These are phyloP conservation scores for Thelonectria discophora DNA, from an alignment of 2,329 filamentous ascomycete genomes.

Conservation along the genomic window DNA sequence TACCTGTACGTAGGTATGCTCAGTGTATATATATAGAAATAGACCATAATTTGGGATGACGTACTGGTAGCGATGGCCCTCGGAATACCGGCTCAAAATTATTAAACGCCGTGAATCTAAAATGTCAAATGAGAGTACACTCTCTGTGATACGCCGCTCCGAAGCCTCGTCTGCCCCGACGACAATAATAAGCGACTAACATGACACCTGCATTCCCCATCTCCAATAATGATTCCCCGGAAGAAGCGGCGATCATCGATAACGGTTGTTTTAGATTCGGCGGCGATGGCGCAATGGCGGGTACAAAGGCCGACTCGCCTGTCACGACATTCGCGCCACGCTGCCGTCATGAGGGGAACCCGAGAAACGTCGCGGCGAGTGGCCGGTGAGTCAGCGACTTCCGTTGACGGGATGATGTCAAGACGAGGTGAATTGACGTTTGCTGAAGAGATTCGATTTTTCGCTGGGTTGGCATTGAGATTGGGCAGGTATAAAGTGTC, in stretches of 20 bases:
- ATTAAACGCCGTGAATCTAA: too few relatives aligned
- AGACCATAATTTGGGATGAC: too few relatives aligned
- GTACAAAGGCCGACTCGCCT: slow-evolving; percentile 4
- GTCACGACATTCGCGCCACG: slow-evolving; percentile 23
- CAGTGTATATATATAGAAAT: too few relatives aligned
- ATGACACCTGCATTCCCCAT: background rate
- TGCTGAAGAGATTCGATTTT: background rate
- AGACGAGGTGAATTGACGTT: slow-evolving; percentile 18
- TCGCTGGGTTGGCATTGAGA: background rate
- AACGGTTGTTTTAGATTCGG: slow-evolving; percentile 20
- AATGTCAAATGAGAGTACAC: too few relatives aligned
- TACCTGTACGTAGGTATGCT: too few relatives aligned
- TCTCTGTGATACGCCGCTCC: too few relatives aligned
- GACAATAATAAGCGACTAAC: background rate
- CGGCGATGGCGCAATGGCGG: slow-evolving; percentile 27
- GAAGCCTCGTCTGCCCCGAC: too few relatives aligned
- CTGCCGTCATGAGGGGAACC: slow-evolving; percentile 22
- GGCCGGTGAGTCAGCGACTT: slow-evolving; percentile 7
- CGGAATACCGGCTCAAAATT: too few relatives aligned
- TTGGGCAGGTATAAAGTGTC: background rate
- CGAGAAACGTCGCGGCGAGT: slow-evolving; percentile 15
- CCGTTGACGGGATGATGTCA: slow-evolving; percentile 14
- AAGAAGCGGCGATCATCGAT: background rate
- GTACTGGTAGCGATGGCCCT: too few relatives aligned
- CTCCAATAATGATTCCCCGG: background rate